Percentiles rank a stretch among this genome's conserved stretches.
Conservation (phyloP, 2,329 filamentous ascomycete genomes). For the Calycina herbarum region DNA sequence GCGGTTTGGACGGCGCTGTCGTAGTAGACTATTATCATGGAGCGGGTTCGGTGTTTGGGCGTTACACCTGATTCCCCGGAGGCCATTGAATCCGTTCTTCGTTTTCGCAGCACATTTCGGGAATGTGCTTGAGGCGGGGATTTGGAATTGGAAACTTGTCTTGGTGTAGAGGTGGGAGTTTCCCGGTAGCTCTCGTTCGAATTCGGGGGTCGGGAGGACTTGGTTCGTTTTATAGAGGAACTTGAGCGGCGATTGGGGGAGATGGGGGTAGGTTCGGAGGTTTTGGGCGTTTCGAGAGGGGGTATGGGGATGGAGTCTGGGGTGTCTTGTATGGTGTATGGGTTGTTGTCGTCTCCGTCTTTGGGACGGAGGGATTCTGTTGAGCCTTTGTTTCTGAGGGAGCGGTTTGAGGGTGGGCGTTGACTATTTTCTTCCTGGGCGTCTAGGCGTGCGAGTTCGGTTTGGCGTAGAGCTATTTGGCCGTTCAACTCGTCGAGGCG, state of each 20-base stretch:
- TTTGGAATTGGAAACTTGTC: slow-evolving; percentile 29
- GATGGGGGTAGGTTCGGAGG: slow-evolving; percentile 2
- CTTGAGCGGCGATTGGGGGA: slow-evolving; percentile 16
- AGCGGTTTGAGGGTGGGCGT: slow-evolving; percentile 37
- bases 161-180: slow-evolving; percentile 20
- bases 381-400: slow-evolving; percentile 38
- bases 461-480: slow-evolving; percentile 62
- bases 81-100: slow-evolving; percentile 37
- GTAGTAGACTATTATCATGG: slow-evolving; percentile 87
- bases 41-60: slow-evolving; percentile 62
- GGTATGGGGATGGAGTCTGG: slow-evolving; percentile 17
- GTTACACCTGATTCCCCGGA: slow-evolving; percentile 31
- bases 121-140: slow-evolving; percentile 22
- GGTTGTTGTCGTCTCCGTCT: slow-evolving; percentile 29
- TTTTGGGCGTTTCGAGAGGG: slow-evolving; percentile 24
- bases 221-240: slow-evolving; percentile 25
- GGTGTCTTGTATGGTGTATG: slow-evolving; percentile 19
- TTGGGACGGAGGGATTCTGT: slow-evolving; percentile 38
- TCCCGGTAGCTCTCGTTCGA: slow-evolving; percentile 19
- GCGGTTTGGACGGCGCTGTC: slow-evolving; percentile 82
- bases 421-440: slow-evolving; percentile 31
- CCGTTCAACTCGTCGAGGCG: slow-evolving; percentile 60
- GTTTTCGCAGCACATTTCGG: slow-evolving; percentile 31
- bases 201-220: slow-evolving; percentile 17
- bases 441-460: slow-evolving; percentile 54